Percentiles rank a stretch among this genome's conserved stretches.
These are phyloP conservation scores for Lecanosticta acicola DNA, from an alignment of 2,329 filamentous ascomycete genomes.

Conservation along the genomic window DNA sequence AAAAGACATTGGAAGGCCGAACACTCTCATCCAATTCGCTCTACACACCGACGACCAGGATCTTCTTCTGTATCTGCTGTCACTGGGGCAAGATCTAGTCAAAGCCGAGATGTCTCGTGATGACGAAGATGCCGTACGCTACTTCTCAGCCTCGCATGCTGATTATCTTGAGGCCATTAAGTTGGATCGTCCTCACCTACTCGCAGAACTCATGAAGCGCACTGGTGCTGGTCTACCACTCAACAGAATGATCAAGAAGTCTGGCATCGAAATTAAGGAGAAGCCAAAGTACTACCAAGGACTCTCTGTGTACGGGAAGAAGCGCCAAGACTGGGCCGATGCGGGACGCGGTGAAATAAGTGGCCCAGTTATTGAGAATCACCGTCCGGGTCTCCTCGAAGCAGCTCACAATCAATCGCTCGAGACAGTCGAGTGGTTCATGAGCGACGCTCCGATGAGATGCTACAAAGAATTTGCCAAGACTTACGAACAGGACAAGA, in stretches of 20 bases:
- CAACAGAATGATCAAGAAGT: slow-evolving; percentile 59
- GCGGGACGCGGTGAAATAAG: slow-evolving; percentile 46
- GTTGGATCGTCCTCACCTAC: slow-evolving; percentile 49
- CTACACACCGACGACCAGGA: slow-evolving; percentile 47
- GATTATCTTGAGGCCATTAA: slow-evolving; percentile 41
- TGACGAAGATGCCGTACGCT: slow-evolving; percentile 18
- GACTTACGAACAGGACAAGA: slow-evolving; percentile 54
- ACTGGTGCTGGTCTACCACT: slow-evolving; percentile 66
- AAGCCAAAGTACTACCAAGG: slow-evolving; percentile 73
- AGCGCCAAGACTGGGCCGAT: slow-evolving; percentile 67
- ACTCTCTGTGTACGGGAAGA: slow-evolving; percentile 68
- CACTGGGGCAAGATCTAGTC: slow-evolving; percentile 46
- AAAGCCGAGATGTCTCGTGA: slow-evolving; percentile 13
- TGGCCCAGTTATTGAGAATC: slow-evolving; percentile 21
- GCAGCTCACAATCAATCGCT: slow-evolving; percentile 55
- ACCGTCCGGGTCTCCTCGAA: slow-evolving; percentile 55
- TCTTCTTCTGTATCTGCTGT: slow-evolving; percentile 54
- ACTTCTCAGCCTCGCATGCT: slow-evolving; percentile 20
- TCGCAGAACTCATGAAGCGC: slow-evolving; percentile 59
- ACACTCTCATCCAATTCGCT: slow-evolving; percentile 30
- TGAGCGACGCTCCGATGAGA: slow-evolving; percentile 62
- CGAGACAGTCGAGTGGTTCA: slow-evolving; percentile 70
- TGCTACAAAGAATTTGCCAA: slow-evolving; percentile 65
- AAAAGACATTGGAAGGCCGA: slow-evolving; percentile 11
- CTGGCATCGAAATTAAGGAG: slow-evolving; percentile 53